Evolutionary conservation across 257 asterid genomes (phyloP).

Genomic region (Fraxinus anomala): DNA sequence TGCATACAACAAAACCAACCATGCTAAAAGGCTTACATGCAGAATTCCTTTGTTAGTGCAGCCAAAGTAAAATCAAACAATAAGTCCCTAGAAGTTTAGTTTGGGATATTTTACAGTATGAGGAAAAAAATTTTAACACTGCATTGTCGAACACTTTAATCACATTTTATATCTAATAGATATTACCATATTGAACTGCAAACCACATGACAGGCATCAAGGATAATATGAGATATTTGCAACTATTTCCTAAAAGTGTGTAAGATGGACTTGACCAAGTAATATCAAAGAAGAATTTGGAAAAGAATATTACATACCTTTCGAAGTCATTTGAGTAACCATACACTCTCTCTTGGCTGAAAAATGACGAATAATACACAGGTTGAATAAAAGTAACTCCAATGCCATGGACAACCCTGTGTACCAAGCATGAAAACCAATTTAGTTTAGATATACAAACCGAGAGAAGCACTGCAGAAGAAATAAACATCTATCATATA

Average conservation of each 20-base stretch:
- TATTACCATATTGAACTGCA: constrained; percentile 13
- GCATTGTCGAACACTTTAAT: neutral
- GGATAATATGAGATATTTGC: constrained; percentile 4
- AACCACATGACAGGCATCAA: constrained; percentile 11
- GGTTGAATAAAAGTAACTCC: constrained; percentile 84
- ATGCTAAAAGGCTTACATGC: neutral
- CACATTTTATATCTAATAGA: constrained; percentile 15
- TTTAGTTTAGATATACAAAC: constrained; percentile 13
- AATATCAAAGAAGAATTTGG: constrained; percentile 12
- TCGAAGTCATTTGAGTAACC: constrained; percentile 77
- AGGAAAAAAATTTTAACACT: neutral
- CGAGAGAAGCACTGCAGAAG: neutral
- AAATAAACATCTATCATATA: neutral
- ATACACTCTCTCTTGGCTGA: constrained; percentile 60
- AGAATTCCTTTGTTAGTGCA: neutral
- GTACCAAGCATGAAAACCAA: constrained; percentile 31
- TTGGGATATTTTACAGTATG: neutral
- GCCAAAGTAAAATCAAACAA: neutral
- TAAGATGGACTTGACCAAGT: constrained; percentile 5
- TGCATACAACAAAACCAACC: constrained; percentile 15
- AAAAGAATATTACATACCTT: constrained; percentile 46
- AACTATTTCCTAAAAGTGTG: neutral
- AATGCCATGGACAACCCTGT: constrained; percentile 79
- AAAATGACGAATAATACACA: constrained; percentile 63
- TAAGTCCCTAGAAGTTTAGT: neutral